Evolutionary conservation across 75 land plant genomes (phyloP), one percentile per base, ranked within the genome.

Genomic region (Cunninghamia lanceolata): DNA sequence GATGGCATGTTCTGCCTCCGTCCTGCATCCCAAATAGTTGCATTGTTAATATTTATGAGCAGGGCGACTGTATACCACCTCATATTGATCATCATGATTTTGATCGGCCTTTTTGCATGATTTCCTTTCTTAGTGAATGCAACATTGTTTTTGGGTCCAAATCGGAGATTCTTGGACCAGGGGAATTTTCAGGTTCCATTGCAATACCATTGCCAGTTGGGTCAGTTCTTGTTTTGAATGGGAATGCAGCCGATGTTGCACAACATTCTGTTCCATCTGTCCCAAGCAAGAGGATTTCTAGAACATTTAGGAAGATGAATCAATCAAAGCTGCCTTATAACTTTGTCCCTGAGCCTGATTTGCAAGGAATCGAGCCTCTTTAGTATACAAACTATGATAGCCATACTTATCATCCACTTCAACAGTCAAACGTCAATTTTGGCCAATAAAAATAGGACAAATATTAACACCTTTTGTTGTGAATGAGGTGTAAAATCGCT

Each of bases 231-330:
- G 89, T 96, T 59, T 30, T 94, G 38, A 93, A 91, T 87, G 96
- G 94, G 9, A 96, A 96, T 87, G 96, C 93, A 79, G 96, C 98
- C 32, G 95, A 96, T 89, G 88, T 93, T 38, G 98, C 96, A 11
- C 93, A 96, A 80, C 96, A 94, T 86, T 92, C 94, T 80, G 89
- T 96, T 38, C 96, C 98, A 70, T 89, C 88, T 43, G 94, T 94
- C 19, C 94, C 95, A 19, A 54, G 87, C 16, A 36, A 80, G 83
- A 88, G 90, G 46, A 86, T 89, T 66, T 89, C 86, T 13, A 87
- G 87, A 53, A 89, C 88, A 30, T 85, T 89, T 54, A 77, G 87
- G 17, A 87, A 87, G 84, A 89, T 85, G 88, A 86, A 87, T 17
- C 91, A 86, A 17, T 2, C 47, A 35, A 87, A 89, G 82, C 70